phyloP scores from a whole-genome alignment of 1,284 basidiomycete genomes.

The Polyporus tsugae region DNA sequence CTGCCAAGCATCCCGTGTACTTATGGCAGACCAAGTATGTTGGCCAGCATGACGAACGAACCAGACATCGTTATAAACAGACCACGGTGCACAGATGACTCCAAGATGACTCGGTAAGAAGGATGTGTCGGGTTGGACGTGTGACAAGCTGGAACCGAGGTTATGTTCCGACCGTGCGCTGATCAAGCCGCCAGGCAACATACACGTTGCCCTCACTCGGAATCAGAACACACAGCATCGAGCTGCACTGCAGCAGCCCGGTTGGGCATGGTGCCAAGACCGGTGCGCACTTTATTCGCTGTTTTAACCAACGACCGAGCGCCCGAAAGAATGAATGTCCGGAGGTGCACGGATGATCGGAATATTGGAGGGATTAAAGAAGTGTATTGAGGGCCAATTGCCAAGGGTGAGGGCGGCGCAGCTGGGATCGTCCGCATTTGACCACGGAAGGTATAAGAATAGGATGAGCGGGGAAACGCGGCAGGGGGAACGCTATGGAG shows the following conservation, averaged over 20 bases:
- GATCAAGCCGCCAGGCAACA: neutral
- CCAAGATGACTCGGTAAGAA: neutral
- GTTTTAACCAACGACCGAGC: constrained; percentile 12
- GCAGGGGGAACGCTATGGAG: constrained; percentile 22
- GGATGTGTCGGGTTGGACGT: neutral
- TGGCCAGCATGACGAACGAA: neutral
- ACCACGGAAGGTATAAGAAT: constrained; percentile 16
- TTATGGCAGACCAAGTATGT: neutral
- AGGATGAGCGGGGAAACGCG: constrained; percentile 28
- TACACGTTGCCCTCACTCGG: neutral
- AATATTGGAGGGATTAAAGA: constrained; percentile 9
- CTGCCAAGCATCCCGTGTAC: neutral
- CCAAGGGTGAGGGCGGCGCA: neutral
- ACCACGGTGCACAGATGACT: neutral
- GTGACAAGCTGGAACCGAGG: neutral
- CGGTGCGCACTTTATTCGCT: constrained; percentile 15
- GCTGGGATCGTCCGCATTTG: constrained; percentile 10
- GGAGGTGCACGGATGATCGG: neutral
- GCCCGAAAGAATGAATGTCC: neutral
- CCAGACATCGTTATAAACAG: neutral
- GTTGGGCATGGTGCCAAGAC: constrained; percentile 13
- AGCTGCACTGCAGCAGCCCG: neutral
- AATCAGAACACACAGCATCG: constrained; percentile 10
- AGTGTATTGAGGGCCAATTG: neutral
- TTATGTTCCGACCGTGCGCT: neutral